Evolutionary conservation across 495 filamentous ascomycete species (phyloP), one percentile per base, ranked within the genome.

Genomic region (Tuber indicum): DNA sequence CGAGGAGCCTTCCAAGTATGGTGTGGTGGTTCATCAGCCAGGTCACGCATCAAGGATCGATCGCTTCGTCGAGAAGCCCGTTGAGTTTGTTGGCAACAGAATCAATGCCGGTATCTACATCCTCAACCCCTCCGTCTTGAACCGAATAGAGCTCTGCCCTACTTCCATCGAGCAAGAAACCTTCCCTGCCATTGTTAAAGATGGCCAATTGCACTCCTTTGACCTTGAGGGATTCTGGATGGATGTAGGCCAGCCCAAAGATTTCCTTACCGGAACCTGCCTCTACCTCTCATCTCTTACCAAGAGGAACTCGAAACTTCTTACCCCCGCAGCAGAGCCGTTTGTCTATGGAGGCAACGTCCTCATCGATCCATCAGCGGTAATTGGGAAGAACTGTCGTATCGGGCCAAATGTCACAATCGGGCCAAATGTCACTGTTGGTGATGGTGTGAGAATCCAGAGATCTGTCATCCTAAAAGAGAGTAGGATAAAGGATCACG

Each of bases 91-190:
- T 73, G 96, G 96, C 82, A 99, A 99, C 87, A 92, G 96, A 75
- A 99, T 99, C 89, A 99, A 99, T 82, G 96, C 96, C 81, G 96
- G 96, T 86, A 93, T 99, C 84, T 99, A 99, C 88, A 97, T 99
- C 84, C 88, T 99, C 83, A 99, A 97, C 88, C 93, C 94, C 47
- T 92, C 91, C 74, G 93, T 98, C 32, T 89, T 99, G 71, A 86
- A 90, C 42, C 91, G 96, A 81, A 98, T 99, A 83, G 96, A 98
- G 84, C 90, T 98, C 76, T 93, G 96, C 72, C 96, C 96, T 46
- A 99, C 96, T 52, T 97, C 94, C 39, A 99, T 99, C 85, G 96
- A 99, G 86, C 96, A 98, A 86, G 96, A 99, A 87, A 99, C 94
- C 41, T 99, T 99, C 92, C 96, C 96, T 58, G 92, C 93, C 77